Base-by-base conservation (phyloP, 2,329 filamentous ascomycete species). In the Botryotinia globosa region DNA sequence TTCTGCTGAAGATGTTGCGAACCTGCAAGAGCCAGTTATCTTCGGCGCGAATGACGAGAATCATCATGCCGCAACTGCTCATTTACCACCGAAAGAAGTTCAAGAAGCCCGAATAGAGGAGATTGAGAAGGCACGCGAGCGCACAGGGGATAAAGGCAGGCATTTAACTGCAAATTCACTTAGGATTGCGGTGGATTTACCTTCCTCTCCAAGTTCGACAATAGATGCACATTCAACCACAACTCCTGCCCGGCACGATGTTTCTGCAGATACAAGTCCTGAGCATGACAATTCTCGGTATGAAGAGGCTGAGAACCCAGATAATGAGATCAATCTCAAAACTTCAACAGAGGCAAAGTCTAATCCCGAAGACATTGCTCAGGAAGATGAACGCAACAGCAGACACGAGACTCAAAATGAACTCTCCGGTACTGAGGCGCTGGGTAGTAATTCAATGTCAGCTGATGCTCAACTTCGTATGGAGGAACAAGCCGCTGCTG, bases 191-290 rank as follows among this genome's bases (percentile, higher is more conserved):
- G 78, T 81, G 3, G 87, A 89, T 75, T 81, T 82, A 3, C 77
- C 85, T 9, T 89, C 86, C 4, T 89, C 87, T 2, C 86, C 88
- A 25, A 84, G 83, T 4, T 95, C 93, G 9, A 94, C 91, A 1
- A 83, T 88, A 71, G 89, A 86, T 45, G 87, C 90, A 2, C 90
- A 91, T 77, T 94, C 92, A 61, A 90, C 90, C 71, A 89, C 91
- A 34, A 96, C 93, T 0, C 91, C 93, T 2, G 87, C 87, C 51
- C 86, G 90, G 56, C 87, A 90, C 74, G 88, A 91, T 75, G 87
- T 86, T 10, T 94, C 92, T 1, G 89, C 91, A 1, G 90, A 91
- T 76, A 94, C 92, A 2, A 94, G 91, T 77, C 90, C 91, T 1
- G 91, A 92, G 71, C 88, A 91, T 71, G 91, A 94, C 66, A 86